These are phyloP conservation scores for Suillus variegatus DNA, from an alignment of 768 basidiomycete genomes.

Conservation along the genomic window DNA sequence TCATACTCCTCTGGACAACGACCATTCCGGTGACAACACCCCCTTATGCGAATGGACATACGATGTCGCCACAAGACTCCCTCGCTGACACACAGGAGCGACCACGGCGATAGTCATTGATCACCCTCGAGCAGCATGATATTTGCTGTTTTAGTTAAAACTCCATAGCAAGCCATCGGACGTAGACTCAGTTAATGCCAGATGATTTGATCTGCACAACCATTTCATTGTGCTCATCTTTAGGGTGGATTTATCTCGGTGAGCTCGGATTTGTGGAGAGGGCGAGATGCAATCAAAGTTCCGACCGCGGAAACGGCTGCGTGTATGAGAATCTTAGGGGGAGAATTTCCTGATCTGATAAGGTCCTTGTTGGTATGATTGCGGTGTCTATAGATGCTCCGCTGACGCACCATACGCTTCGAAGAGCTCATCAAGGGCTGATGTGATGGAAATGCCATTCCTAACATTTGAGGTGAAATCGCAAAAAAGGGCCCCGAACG, in stretches of 20 bases:
- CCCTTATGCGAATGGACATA: neutral
- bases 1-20: neutral
- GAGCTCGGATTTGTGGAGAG: neutral
- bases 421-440: neutral
- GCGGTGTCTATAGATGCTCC: neutral
- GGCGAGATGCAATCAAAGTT: neutral
- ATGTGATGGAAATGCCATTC: neutral
- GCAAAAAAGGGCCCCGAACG: neutral
- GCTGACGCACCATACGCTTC: neutral
- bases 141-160: neutral
- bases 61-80: neutral
- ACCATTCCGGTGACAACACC: neutral
- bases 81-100: neutral
- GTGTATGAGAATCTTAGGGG: neutral
- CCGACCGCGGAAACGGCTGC: neutral
- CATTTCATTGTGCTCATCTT: neutral
- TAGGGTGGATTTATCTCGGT: neutral
- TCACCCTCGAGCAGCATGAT: neutral
- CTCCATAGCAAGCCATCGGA: neutral
- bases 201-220: neutral
- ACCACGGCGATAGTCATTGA: neutral
- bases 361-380: neutral
- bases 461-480: neutral
- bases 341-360: neutral
- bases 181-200: neutral